These are phyloP conservation scores for Gymnopilus junonius DNA, from an alignment of 768 basidiomycete species.

Conservation along the genomic window DNA sequence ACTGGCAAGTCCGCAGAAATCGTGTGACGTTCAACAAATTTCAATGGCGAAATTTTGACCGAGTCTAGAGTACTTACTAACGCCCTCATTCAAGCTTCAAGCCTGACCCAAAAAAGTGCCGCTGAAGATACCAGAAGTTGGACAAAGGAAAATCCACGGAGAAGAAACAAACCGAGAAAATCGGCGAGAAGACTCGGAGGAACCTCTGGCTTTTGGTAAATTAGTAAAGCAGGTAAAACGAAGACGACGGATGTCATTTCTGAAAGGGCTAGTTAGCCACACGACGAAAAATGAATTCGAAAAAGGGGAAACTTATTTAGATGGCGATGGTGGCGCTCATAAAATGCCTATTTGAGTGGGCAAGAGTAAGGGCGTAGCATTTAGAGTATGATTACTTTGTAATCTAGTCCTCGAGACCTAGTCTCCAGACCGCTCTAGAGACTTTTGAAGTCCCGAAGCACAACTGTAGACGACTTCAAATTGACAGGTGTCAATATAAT, in stretches of 20 bases:
- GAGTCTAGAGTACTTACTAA: too few relatives aligned
- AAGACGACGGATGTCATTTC: background rate
- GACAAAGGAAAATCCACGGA: background rate
- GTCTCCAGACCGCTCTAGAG: background rate
- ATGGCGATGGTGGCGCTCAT: background rate
- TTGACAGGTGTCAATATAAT: background rate
- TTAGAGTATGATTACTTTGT: background rate
- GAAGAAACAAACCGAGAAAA: background rate
- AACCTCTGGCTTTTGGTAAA: background rate
- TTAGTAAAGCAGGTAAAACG: background rate
- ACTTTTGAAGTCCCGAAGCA: background rate
- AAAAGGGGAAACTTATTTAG: background rate
- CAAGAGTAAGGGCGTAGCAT: background rate
- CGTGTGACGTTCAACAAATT: slow-evolving; percentile 9
- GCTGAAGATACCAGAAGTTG: background rate
- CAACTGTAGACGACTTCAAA: background rate
- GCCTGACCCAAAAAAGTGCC: too few relatives aligned
- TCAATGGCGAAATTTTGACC: too few relatives aligned
- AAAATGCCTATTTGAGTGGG: background rate
- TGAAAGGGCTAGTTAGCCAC: background rate
- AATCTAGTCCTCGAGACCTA: background rate
- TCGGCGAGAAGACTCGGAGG: background rate
- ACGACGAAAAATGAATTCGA: background rate
- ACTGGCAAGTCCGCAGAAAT: slow-evolving; percentile 14
- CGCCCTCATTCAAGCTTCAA: too few relatives aligned